phyloP scores from a whole-genome alignment of 108 stramenopile species.

The Nitzschia inconspicua region DNA sequence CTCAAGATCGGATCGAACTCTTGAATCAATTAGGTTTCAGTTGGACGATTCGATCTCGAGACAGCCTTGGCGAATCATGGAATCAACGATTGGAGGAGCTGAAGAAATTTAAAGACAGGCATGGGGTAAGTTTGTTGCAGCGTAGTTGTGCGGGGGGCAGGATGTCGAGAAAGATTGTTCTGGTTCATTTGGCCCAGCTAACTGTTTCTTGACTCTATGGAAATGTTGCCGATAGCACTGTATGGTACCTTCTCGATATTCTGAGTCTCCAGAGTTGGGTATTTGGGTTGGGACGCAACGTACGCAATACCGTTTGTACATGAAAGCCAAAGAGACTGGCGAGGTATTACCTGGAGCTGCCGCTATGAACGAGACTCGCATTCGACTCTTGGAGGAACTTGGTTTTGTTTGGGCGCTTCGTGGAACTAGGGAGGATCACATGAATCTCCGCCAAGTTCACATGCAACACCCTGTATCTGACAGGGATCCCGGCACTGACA shows the following conservation, averaged over 20 bases:
- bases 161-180: no score
- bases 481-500: no score
- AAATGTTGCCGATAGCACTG: no score
- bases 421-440: neutral
- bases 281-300: slow-evolving; percentile 43
- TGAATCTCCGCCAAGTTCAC: no score
- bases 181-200: no score
- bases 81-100: slow-evolving; percentile 44
- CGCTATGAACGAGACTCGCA: slow-evolving; percentile 35
- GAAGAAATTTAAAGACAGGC: slow-evolving; percentile 24
- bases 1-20: slow-evolving; percentile 55
- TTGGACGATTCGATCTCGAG: slow-evolving; percentile 60
- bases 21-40: slow-evolving; percentile 61
- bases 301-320: slow-evolving; percentile 33
- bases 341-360: neutral
- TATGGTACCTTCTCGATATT: slow-evolving; percentile 32
- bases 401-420: slow-evolving; percentile 53
- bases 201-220: no score
- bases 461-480: no score
- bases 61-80: slow-evolving; percentile 46
- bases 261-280: slow-evolving; percentile 32
- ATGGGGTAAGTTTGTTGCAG: no score
- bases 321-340: slow-evolving; percentile 26
- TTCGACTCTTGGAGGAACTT: slow-evolving; percentile 27
- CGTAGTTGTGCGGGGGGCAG: no score